These are phyloP conservation scores for Pontederia crassipes DNA, from an alignment of 176 grass and related monocot species.

Conservation along the genomic window DNA sequence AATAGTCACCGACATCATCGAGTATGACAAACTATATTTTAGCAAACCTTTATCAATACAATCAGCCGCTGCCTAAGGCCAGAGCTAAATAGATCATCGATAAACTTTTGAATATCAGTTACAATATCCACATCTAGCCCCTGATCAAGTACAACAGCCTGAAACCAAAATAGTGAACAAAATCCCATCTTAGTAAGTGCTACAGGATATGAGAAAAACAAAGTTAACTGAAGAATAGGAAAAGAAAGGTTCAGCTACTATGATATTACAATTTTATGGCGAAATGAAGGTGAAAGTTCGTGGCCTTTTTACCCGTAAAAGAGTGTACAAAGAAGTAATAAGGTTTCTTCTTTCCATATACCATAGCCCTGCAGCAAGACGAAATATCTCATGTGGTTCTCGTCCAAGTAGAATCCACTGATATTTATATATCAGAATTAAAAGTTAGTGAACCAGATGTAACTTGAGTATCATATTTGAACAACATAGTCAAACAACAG, in stretches of 20 bases:
- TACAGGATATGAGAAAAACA: conserved; percentile 6
- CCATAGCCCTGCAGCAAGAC: conserved; percentile 85
- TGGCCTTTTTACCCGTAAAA: conserved; percentile 52
- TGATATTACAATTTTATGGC: background rate
- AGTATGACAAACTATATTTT: too few relatives aligned
- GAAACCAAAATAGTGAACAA: conserved; percentile 17
- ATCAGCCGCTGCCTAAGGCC: conserved; percentile 61
- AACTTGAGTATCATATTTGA: background rate
- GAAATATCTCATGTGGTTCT: conserved; percentile 79
- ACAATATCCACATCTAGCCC: conserved; percentile 77
- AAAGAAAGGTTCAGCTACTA: background rate
- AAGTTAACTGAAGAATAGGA: conserved; percentile 5
- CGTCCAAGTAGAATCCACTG: conserved; percentile 89
- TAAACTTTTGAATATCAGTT: conserved; percentile 64
- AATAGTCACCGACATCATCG: too few relatives aligned
- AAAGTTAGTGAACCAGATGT: conserved; percentile 7
- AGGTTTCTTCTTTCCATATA: conserved; percentile 98
- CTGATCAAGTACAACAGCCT: conserved; percentile 93
- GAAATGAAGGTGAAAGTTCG: background rate
- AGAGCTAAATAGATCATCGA: conserved; percentile 72
- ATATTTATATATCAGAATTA: conserved; percentile 6
- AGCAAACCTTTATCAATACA: conserved; percentile 56
- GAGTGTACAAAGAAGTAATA: conserved; percentile 87
- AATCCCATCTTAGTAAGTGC: conserved; percentile 8
- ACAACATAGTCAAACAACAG: background rate